Conservation (phyloP, 2,329 filamentous ascomycete genomes). For the Elsinoe perseae region DNA sequence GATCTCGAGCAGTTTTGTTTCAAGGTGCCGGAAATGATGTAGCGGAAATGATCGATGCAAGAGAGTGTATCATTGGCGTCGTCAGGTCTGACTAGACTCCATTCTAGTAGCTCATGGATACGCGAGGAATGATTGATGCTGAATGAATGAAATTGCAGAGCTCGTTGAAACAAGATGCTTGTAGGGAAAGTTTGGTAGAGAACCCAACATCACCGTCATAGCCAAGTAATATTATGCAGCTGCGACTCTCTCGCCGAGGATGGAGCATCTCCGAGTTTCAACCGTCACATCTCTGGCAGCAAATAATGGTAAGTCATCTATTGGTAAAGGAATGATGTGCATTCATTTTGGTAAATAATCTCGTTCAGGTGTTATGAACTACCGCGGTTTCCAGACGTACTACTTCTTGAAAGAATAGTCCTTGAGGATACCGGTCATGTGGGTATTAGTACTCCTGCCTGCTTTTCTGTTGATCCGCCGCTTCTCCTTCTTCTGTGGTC, state of each 20-base stretch:
- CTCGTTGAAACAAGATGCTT: neutral
- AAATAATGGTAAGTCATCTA: neutral
- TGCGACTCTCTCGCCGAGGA: neutral
- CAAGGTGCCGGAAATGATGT: neutral
- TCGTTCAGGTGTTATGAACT: too few relatives aligned
- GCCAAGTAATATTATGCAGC: neutral
- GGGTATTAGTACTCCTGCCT: conserved; percentile 77
- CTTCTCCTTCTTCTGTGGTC: conserved; percentile 56
- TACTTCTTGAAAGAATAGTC: conserved; percentile 48
- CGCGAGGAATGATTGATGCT: neutral
- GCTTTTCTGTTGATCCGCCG: conserved; percentile 66
- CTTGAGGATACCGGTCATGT: conserved; percentile 76
- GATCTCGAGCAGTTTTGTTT: neutral
- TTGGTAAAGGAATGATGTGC: neutral
- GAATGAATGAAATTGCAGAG: neutral
- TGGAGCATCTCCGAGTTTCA: too few relatives aligned
- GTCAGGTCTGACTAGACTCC: neutral
- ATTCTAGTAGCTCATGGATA: neutral
- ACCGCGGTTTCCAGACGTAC: neutral
- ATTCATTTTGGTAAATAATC: too few relatives aligned
- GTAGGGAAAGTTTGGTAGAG: neutral
- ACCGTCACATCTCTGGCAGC: neutral
- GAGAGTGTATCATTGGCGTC: neutral
- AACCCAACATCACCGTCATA: neutral
- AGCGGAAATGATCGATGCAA: neutral